phyloP scores from a whole-genome alignment of 768 basidiomycete genomes.

The Suillus subaureus region DNA sequence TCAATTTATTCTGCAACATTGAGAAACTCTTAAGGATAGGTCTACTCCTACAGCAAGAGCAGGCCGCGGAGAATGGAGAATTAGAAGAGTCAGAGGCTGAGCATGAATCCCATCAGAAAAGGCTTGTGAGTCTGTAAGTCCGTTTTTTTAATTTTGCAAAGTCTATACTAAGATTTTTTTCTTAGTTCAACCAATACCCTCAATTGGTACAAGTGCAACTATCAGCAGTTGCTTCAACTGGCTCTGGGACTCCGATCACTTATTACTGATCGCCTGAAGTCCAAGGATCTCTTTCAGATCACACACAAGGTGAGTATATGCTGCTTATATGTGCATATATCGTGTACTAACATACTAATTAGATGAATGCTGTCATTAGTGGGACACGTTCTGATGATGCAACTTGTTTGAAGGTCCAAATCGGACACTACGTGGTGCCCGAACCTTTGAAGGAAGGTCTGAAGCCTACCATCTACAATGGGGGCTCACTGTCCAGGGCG shows the following conservation, averaged over 20 bases:
- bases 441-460: not conserved
- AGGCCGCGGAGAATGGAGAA: not conserved
- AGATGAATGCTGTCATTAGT: not conserved
- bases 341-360: not conserved
- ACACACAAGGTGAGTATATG: not conserved
- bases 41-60: not conserved
- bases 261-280: not conserved
- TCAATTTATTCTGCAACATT: not conserved
- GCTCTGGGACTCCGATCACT: not conserved
- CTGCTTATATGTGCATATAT: not conserved
- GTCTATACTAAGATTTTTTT: too few relatives aligned
- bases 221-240: slow-evolving; percentile 2
- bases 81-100: not conserved
- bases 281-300: not conserved
- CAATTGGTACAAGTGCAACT: not conserved
- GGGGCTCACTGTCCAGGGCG: not conserved
- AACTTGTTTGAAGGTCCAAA: not conserved
- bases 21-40: slow-evolving; percentile 4
- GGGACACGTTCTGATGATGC: not conserved
- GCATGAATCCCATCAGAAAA: not conserved
- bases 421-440: not conserved
- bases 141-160: too few relatives aligned
- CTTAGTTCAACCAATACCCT: not conserved
- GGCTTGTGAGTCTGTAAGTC: slow-evolving; percentile 1
- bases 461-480: not conserved